phyloP scores from a whole-genome alignment of 768 basidiomycete species.

The Cystobasidiopsis lactophilus region DNA sequence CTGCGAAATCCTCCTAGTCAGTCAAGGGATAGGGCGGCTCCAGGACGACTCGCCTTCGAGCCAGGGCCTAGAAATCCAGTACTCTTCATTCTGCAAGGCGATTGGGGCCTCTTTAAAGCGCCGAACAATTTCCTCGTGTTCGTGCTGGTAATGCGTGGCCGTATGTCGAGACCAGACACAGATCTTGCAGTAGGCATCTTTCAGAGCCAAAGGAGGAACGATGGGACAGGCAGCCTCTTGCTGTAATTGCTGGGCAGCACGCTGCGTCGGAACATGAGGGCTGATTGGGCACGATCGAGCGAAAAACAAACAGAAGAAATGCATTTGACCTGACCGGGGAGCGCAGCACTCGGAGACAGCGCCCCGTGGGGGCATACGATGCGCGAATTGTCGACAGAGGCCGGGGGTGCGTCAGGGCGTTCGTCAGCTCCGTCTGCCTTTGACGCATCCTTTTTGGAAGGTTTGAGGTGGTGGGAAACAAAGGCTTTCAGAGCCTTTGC shows the following conservation, averaged over 20 bases:
- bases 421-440: neutral
- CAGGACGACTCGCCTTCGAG: constrained; percentile 35
- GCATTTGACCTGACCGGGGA: constrained; percentile 43
- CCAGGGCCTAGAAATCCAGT: constrained; percentile 63
- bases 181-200: constrained; percentile 35
- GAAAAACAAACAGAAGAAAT: constrained; percentile 33
- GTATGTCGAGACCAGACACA: constrained; percentile 33
- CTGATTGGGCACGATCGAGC: neutral
- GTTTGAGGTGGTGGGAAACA: no score
- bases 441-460: no score
- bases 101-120: neutral
- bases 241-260: constrained; percentile 22
- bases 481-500: no score
- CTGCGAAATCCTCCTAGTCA: constrained; percentile 29
- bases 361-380: constrained; percentile 42
- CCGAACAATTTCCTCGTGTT: neutral
- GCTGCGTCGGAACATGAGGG: neutral
- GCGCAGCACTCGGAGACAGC: constrained; percentile 42
- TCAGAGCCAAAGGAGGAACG: constrained; percentile 30
- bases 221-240: constrained; percentile 30
- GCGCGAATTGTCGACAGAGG: constrained; percentile 26
- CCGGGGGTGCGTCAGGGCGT: constrained; percentile 20
- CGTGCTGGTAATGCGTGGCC: neutral
- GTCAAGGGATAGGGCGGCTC: neutral
- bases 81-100: constrained; percentile 24